Percentiles rank a stretch among this genome's conserved stretches.
Evolutionary conservation across 768 basidiomycete species (phyloP).

Genomic region (Amanita jacksonii): DNA sequence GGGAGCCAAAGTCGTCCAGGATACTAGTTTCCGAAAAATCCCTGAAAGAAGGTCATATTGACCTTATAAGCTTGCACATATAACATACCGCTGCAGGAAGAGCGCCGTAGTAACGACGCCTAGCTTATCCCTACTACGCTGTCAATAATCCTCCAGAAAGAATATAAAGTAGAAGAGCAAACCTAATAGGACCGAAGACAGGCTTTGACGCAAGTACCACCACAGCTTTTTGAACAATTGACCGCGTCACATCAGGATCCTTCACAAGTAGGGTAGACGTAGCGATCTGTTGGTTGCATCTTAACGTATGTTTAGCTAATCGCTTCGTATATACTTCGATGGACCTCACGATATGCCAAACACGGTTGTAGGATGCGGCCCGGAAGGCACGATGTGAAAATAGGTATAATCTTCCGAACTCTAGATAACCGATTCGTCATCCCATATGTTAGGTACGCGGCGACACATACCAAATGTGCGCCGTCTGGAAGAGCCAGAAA

Average conservation of each 20-base stretch:
- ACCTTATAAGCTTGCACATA: neutral
- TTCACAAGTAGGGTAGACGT: conserved; percentile 69
- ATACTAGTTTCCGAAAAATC: conserved; percentile 86
- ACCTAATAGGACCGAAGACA: conserved; percentile 91
- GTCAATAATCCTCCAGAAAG: neutral
- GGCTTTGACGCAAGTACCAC: conserved; percentile 89
- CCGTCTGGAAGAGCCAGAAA: conserved; percentile 97
- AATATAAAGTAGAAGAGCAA: conserved; percentile 3
- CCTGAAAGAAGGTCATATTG: conserved; percentile 22
- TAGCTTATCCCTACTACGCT: conserved; percentile 62
- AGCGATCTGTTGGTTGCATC: conserved; percentile 93
- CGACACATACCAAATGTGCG: conserved; percentile 89
- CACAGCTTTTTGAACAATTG: conserved; percentile 95
- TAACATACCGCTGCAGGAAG: conserved; percentile 70
- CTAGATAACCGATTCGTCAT: conserved; percentile 28
- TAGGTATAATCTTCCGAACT: conserved; percentile 93
- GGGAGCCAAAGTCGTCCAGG: conserved; percentile 77
- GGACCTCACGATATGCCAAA: conserved; percentile 88
- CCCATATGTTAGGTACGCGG: conserved; percentile 17
- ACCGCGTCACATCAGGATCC: conserved; percentile 82
- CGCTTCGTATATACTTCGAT: neutral
- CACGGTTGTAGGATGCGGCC: conserved; percentile 65
- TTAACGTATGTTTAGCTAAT: conserved; percentile 18
- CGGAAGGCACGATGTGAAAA: conserved; percentile 79
- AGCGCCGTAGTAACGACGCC: conserved; percentile 90